These are phyloP conservation scores for Podospora australis DNA, from an alignment of 495 filamentous ascomycete genomes.

Conservation along the genomic window DNA sequence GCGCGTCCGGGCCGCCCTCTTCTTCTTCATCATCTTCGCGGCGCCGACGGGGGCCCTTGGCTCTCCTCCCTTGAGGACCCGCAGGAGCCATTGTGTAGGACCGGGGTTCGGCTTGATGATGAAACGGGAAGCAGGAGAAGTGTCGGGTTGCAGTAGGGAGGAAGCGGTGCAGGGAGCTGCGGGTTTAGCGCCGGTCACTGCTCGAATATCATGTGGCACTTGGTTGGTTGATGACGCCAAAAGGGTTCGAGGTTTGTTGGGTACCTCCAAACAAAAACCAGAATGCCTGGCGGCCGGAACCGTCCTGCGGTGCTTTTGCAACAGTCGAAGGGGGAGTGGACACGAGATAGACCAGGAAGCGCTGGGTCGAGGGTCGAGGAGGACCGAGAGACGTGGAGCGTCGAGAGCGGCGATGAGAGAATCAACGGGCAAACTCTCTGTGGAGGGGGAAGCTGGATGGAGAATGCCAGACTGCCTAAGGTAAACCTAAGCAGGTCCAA, in stretches of 20 bases:
- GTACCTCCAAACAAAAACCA: slow-evolving; percentile 4
- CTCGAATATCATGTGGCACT: slow-evolving; percentile 23
- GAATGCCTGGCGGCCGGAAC: slow-evolving; percentile 12
- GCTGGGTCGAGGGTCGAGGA: too few relatives aligned
- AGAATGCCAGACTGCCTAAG: background rate
- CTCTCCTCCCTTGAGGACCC: slow-evolving; percentile 55
- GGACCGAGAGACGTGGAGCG: too few relatives aligned
- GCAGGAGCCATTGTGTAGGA: slow-evolving; percentile 25
- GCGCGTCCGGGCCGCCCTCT: slow-evolving; percentile 59
- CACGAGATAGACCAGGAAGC: background rate
- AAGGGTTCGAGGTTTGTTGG: slow-evolving; percentile 5
- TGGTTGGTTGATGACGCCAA: slow-evolving; percentile 7
- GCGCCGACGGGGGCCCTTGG: slow-evolving; percentile 70
- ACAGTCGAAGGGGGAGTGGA: background rate
- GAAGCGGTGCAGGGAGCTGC: slow-evolving; percentile 22
- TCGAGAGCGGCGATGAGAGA: too few relatives aligned
- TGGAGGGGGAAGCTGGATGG: background rate
- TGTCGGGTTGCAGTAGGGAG: slow-evolving; percentile 13
- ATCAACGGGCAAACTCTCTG: slow-evolving; percentile 4
- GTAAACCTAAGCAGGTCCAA: slow-evolving; percentile 2
- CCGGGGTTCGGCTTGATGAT: slow-evolving; percentile 9
- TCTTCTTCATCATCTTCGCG: slow-evolving; percentile 75
- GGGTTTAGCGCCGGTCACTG: slow-evolving; percentile 13
- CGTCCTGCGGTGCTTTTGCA: slow-evolving; percentile 25
- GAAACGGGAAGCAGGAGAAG: slow-evolving; percentile 4